A percentile compares a stretch with the other conserved stretches of the same genome.
Evolutionary conservation across 2,329 filamentous ascomycete species (phyloP).

Genomic region (Cephalotrichum gorgonifer): DNA sequence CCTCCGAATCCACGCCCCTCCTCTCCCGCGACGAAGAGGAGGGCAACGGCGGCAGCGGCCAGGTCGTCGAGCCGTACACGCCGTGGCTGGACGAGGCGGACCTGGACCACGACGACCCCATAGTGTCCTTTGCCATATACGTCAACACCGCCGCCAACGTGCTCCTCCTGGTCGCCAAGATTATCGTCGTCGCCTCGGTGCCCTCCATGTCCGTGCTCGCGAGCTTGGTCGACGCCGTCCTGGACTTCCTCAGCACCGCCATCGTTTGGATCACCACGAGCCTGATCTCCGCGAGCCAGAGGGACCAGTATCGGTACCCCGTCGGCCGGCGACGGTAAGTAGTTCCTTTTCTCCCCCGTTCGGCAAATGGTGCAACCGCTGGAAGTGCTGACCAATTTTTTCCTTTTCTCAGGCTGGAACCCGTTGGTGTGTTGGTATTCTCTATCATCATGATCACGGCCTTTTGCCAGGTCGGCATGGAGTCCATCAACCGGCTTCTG

Average conservation of each 20-base stretch:
- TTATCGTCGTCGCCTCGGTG: conserved; percentile 65
- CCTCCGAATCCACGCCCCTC: conserved; percentile 58
- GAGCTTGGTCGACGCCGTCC: conserved; percentile 65
- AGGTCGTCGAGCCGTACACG: conserved; percentile 42
- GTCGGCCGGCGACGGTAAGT: conserved; percentile 55
- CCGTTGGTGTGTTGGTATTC: conserved; percentile 72
- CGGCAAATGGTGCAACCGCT: background rate
- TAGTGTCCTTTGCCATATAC: conserved; percentile 83
- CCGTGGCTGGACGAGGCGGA: conserved; percentile 64
- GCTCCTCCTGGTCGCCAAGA: conserved; percentile 64
- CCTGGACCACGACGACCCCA: conserved; percentile 59
- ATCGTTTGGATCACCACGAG: conserved; percentile 73
- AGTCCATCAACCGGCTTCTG: conserved; percentile 56
- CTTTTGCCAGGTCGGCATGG: conserved; percentile 66
- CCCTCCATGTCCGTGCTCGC: conserved; percentile 75
- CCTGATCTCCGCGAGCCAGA: conserved; percentile 53
- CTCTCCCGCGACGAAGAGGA: conserved; percentile 32
- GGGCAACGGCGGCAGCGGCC: conserved; percentile 28
- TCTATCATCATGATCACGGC: conserved; percentile 80
- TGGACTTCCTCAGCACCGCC: conserved; percentile 72
- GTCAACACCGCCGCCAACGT: conserved; percentile 73
- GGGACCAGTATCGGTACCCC: conserved; percentile 67
- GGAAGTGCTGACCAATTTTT: conserved; percentile 14
- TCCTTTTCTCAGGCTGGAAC: conserved; percentile 52
- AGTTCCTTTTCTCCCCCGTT: too few species aligned